Conservation (phyloP, 805 yeast species). For the Starmera pachycereana region DNA sequence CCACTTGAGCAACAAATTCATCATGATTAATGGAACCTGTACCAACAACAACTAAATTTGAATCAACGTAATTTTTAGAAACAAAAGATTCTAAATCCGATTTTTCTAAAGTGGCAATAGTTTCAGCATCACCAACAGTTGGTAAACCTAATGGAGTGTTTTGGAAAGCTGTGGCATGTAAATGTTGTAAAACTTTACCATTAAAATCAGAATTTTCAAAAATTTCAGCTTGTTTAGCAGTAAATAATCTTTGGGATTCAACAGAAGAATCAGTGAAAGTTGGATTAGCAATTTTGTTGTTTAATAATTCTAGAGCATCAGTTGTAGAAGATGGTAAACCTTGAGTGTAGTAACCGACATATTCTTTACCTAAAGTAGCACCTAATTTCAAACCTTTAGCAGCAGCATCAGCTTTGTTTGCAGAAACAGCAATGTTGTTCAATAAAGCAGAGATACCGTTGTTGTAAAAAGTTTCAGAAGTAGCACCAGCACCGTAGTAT, state of each 20-base stretch:
- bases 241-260: slow-evolving; percentile 34
- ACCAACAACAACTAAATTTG: slow-evolving; percentile 60
- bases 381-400: slow-evolving; percentile 47
- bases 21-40: slow-evolving; percentile 67
- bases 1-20: slow-evolving; percentile 55
- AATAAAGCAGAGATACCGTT: slow-evolving; percentile 70
- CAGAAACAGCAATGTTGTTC: slow-evolving; percentile 35
- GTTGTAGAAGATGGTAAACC: slow-evolving; percentile 38
- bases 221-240: slow-evolving; percentile 35
- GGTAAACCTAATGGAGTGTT: slow-evolving; percentile 76
- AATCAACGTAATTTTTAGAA: slow-evolving; percentile 44
- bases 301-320: slow-evolving; percentile 43
- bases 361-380: slow-evolving; percentile 50
- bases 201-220: slow-evolving; percentile 48
- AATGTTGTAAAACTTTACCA: slow-evolving; percentile 57
- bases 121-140: slow-evolving; percentile 61
- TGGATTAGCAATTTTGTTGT: slow-evolving; percentile 28
- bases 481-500: slow-evolving; percentile 67
- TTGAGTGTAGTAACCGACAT: slow-evolving; percentile 50
- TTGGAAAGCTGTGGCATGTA: slow-evolving; percentile 79
- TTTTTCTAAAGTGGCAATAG: slow-evolving; percentile 44
- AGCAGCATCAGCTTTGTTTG: slow-evolving; percentile 24
- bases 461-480: slow-evolving; percentile 71
- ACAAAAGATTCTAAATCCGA: slow-evolving; percentile 50
- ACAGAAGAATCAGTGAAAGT: slow-evolving; percentile 34